These are phyloP conservation scores for Coemansia sp. DNA, from an alignment of 192 early-diverging fungal genomes.

Conservation along the genomic window DNA sequence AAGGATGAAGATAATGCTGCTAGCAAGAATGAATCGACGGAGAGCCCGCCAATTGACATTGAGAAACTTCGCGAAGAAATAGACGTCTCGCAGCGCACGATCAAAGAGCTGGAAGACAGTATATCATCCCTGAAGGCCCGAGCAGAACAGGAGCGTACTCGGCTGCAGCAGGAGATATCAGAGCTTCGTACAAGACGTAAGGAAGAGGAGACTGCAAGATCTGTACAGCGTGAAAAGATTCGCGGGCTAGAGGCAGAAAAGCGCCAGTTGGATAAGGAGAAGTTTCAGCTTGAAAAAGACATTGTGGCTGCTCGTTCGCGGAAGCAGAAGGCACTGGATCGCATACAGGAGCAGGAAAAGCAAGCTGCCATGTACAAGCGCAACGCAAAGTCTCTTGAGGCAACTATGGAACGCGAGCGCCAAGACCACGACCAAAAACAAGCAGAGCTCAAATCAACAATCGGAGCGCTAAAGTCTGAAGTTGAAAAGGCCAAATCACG, in stretches of 20 bases:
- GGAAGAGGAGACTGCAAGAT: conserved; percentile 24
- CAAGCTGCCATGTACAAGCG: conserved; percentile 21
- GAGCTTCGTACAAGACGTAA: conserved; percentile 34
- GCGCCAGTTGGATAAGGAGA: conserved; percentile 36
- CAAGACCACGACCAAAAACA: conserved; percentile 30
- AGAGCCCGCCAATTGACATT: conserved; percentile 10
- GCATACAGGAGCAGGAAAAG: conserved; percentile 24
- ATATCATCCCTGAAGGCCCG: conserved; percentile 18
- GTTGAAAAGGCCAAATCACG: conserved; percentile 23
- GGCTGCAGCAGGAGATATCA: conserved; percentile 30
- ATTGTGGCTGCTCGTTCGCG: conserved; percentile 25
- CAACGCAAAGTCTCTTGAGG: conserved; percentile 23
- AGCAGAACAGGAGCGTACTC: conserved; percentile 28
- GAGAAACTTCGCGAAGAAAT: conserved; percentile 19
- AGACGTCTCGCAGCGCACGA: conserved; percentile 11
- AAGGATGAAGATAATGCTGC: neutral
- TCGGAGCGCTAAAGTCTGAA: conserved; percentile 22
- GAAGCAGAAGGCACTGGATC: conserved; percentile 31
- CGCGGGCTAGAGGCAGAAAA: conserved; percentile 45
- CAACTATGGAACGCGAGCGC: conserved; percentile 32
- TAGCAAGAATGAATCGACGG: neutral
- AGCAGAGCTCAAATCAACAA: conserved; percentile 24
- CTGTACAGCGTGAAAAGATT: conserved; percentile 30
- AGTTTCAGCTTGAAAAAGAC: conserved; percentile 20
- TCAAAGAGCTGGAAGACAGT: conserved; percentile 14